These are phyloP conservation scores for Pythium sukuiense DNA, from an alignment of 352 stramenopile genomes.

Conservation along the genomic window DNA sequence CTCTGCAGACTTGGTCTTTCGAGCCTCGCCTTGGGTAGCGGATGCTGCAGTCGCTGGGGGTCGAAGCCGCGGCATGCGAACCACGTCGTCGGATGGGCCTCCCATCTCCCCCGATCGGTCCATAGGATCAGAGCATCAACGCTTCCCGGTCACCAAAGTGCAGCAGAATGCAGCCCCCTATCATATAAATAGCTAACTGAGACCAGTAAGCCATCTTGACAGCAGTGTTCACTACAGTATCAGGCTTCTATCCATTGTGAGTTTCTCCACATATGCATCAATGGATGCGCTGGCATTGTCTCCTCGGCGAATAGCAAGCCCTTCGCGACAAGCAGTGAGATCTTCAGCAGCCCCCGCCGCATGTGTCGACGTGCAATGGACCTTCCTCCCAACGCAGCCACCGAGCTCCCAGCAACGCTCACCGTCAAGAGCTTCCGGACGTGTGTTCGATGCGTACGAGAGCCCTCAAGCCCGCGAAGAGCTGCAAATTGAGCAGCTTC, in stretches of 20 bases:
- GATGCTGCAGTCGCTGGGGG: background rate
- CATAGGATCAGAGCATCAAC: no score
- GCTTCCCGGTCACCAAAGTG: background rate
- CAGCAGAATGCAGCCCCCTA: background rate
- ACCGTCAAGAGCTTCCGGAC: background rate
- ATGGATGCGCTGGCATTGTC: slow-evolving; percentile 20
- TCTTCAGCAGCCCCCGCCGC: slow-evolving; percentile 4
- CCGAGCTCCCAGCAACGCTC: background rate
- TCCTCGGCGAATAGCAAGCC: background rate
- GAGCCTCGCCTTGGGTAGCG: background rate
- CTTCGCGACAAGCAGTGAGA: background rate
- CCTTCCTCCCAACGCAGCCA: slow-evolving; percentile 37
- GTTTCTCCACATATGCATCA: no score
- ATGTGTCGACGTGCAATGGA: slow-evolving; percentile 47
- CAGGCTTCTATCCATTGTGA: background rate
- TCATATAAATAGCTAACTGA: slow-evolving; percentile 9
- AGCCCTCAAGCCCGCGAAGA: slow-evolving; percentile 19
- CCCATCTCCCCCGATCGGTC: background rate
- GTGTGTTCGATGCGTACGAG: slow-evolving; percentile 15
- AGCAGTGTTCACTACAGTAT: background rate
- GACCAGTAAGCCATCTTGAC: background rate
- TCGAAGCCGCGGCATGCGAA: background rate
- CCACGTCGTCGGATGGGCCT: background rate
- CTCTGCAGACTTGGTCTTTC: slow-evolving; percentile 12
- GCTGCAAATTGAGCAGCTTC: slow-evolving; percentile 26